Evolutionary conservation across 768 basidiomycete genomes (phyloP).

Genomic region (Mycena metata): DNA sequence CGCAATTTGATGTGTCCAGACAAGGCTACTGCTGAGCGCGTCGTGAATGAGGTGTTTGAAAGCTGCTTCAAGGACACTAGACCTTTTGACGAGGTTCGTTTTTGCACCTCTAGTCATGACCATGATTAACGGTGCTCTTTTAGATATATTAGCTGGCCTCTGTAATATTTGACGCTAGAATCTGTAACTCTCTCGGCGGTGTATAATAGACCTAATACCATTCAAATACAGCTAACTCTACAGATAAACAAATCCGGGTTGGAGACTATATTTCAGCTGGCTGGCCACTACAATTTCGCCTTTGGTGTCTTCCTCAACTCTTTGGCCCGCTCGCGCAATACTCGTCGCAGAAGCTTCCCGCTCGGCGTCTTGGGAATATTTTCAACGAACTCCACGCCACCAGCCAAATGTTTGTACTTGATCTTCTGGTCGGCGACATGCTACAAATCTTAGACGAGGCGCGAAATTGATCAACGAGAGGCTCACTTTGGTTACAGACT

Average conservation of each 20-base stretch:
- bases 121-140: neutral
- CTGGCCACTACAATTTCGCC: slow-evolving; percentile 29
- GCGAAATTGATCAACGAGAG: neutral
- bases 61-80: slow-evolving; percentile 96
- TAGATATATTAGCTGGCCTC: slow-evolving; percentile 33
- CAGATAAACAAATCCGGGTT: neutral
- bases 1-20: slow-evolving; percentile 87
- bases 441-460: slow-evolving; percentile 33
- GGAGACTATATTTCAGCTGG: neutral
- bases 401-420: slow-evolving; percentile 59
- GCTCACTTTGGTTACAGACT: slow-evolving; percentile 51
- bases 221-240: slow-evolving; percentile 4
- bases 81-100: slow-evolving; percentile 93
- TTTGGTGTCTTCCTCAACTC: slow-evolving; percentile 27
- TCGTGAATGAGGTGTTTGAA: slow-evolving; percentile 97
- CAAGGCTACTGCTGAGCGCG: slow-evolving; percentile 82
- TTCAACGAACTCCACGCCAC: slow-evolving; percentile 60
- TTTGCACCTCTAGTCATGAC: neutral
- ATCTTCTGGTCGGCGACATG: slow-evolving; percentile 55
- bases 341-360: slow-evolving; percentile 58
- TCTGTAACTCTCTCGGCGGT: slow-evolving; percentile 2
- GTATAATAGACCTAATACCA: slow-evolving; percentile 18
- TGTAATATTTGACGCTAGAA: neutral
- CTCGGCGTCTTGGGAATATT: slow-evolving; percentile 63
- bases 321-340: slow-evolving; percentile 42